Conservation (phyloP, 306 rosid species). For the Elaeagnus macrophylla region DNA sequence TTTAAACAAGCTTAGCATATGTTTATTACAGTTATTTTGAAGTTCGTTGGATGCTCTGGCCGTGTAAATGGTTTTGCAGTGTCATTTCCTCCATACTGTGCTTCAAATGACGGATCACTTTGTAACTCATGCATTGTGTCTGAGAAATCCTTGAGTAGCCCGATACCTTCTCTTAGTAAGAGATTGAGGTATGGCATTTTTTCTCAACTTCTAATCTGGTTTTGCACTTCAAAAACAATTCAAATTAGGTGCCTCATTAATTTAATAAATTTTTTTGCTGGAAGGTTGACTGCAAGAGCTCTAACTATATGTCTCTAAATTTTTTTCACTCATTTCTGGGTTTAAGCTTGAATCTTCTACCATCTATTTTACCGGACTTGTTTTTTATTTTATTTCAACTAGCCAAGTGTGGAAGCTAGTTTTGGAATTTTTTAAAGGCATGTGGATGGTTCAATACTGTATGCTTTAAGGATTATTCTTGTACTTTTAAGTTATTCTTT, state of each 20-base stretch:
- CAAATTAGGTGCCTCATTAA: neutral
- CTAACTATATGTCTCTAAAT: neutral
- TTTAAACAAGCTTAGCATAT: slow-evolving; percentile 11
- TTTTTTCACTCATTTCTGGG: no score
- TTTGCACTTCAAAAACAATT: neutral
- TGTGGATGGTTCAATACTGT: slow-evolving; percentile 8
- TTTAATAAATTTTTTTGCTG: no score
- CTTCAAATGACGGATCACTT: slow-evolving; percentile 51
- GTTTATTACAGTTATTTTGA: slow-evolving; percentile 4
- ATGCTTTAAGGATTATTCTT: slow-evolving; percentile 10
- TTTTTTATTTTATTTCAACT: no score
- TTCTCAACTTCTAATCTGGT: neutral
- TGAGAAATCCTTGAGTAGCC: slow-evolving; percentile 34
- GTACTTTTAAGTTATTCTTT: slow-evolving; percentile 2
- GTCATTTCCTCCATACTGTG: slow-evolving; percentile 64
- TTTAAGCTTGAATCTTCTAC: no score
- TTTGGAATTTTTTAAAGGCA: no score
- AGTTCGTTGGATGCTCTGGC: slow-evolving; percentile 14
- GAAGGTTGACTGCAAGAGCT: neutral
- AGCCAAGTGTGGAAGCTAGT: no score
- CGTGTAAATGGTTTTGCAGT: slow-evolving; percentile 25
- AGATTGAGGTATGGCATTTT: slow-evolving; percentile 48
- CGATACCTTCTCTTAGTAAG: slow-evolving; percentile 28
- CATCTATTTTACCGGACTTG: no score
- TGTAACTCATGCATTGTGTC: slow-evolving; percentile 70